phyloP scores from a whole-genome alignment of 495 filamentous ascomycete genomes.

The Aspergillus incahuasiensis region DNA sequence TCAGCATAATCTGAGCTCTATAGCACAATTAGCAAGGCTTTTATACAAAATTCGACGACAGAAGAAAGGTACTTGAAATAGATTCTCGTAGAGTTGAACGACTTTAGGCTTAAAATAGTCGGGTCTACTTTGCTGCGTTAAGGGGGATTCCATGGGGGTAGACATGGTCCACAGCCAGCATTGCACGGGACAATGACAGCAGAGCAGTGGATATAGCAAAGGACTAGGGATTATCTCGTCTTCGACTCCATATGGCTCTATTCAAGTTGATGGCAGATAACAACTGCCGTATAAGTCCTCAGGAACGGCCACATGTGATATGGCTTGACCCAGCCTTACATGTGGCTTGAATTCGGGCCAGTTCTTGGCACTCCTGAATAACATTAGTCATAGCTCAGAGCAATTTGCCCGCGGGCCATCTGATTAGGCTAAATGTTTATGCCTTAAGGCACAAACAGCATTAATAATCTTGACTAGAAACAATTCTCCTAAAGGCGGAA shows the following conservation, averaged over 20 bases:
- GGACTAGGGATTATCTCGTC: not conserved
- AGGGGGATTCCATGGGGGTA: slow-evolving; percentile 72
- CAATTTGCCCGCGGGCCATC: no score
- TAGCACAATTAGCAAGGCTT: slow-evolving; percentile 4
- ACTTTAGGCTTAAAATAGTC: slow-evolving; percentile 92
- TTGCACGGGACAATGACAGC: slow-evolving; percentile 5
- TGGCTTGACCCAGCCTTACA: slow-evolving; percentile 19
- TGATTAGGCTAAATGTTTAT: not conserved
- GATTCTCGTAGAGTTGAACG: slow-evolving; percentile 76
- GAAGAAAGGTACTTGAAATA: slow-evolving; percentile 67
- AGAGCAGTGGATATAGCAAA: not conserved
- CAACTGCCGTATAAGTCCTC: slow-evolving; percentile 1
- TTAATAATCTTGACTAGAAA: slow-evolving; percentile 2
- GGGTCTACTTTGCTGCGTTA: slow-evolving; percentile 89
- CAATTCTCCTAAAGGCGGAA: not conserved
- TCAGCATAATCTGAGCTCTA: slow-evolving; percentile 53
- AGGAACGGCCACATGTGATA: slow-evolving; percentile 17
- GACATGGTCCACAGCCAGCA: slow-evolving; percentile 14
- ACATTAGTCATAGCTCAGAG: not conserved
- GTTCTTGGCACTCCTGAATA: not conserved
- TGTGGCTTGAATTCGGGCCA: slow-evolving; percentile 9
- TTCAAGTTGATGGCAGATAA: not conserved
- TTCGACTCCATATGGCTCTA: not conserved
- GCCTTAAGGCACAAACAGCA: not conserved
- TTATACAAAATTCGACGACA: not conserved